Percentiles rank a stretch among this genome's conserved stretches.
Evolutionary conservation across 352 stramenopile genomes (phyloP).

Genomic region (Phytophthora podocarpi): DNA sequence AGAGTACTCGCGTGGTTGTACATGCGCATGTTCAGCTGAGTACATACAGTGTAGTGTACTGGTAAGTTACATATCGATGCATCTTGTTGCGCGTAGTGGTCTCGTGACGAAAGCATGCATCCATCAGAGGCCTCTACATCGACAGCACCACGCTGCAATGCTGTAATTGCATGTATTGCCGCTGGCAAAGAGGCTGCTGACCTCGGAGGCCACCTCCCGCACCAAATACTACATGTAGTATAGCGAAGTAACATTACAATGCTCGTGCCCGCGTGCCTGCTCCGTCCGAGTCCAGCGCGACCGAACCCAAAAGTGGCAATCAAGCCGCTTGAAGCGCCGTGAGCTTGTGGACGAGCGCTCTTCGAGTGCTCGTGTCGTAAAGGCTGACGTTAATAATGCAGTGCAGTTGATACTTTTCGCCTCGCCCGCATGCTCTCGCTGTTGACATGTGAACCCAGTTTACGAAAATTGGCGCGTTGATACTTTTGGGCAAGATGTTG

Average conservation of each 20-base stretch:
- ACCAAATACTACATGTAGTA: not conserved
- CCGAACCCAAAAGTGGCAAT: constrained; percentile 12
- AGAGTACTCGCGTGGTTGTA: not conserved
- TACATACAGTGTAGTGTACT: not conserved
- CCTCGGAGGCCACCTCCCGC: not conserved
- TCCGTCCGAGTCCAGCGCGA: constrained; percentile 7
- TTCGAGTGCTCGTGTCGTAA: not conserved
- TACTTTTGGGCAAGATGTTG: too few relatives aligned
- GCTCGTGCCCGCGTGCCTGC: not conserved
- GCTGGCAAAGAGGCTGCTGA: too few relatives aligned
- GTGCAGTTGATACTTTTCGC: too few relatives aligned
- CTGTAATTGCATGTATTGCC: not conserved
- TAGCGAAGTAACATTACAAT: constrained; percentile 13
- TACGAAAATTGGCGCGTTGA: not conserved
- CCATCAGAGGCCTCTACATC: not conserved
- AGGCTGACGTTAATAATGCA: too few relatives aligned
- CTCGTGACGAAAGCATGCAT: not conserved
- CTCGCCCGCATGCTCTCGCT: not conserved
- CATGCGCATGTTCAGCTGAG: too few relatives aligned
- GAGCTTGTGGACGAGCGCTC: not conserved
- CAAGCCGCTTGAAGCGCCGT: constrained; percentile 2
- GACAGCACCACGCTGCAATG: constrained; percentile 1
- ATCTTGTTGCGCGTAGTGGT: not conserved
- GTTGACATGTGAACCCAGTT: not conserved
- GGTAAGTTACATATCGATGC: too few relatives aligned